Percentiles rank a stretch among this genome's conserved stretches.
Evolutionary conservation across 1,284 basidiomycete genomes (phyloP).

Genomic region (Ustilago shanxiensis): DNA sequence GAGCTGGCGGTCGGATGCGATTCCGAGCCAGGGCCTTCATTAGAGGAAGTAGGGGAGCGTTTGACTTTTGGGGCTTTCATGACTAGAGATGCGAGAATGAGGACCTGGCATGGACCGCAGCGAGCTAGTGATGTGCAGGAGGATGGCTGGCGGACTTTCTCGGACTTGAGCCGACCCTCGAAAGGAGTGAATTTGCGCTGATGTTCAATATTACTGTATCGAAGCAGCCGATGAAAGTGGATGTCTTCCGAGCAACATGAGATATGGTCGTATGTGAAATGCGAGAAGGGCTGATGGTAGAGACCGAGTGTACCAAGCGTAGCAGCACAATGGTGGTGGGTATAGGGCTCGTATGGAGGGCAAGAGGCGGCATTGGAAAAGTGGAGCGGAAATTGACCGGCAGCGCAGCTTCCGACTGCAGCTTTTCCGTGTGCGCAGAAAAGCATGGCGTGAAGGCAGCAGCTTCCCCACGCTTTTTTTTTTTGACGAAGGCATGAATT

Average conservation of each 20-base stretch:
- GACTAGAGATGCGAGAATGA: not conserved
- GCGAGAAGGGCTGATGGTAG: not conserved
- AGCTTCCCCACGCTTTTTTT: conserved; percentile 3
- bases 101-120: not conserved
- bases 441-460: not conserved
- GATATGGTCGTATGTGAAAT: not conserved
- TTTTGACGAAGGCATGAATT: not conserved
- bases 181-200: not conserved
- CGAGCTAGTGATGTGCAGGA: not conserved
- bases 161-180: not conserved
- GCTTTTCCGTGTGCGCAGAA: too few relatives aligned
- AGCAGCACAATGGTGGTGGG: not conserved
- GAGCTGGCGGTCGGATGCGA: not conserved
- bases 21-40: conserved; percentile 9
- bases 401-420: not conserved
- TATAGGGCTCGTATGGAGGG: not conserved
- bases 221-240: conserved; percentile 2
- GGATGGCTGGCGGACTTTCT: not conserved
- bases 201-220: not conserved
- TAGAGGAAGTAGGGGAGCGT: conserved; percentile 25
- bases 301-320: not conserved
- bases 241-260: not conserved
- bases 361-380: not conserved
- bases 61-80: conserved; percentile 42
- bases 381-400: conserved; percentile 4